Base-by-base conservation (phyloP, 352 stramenopile genomes). In the Vaucheria bursata region DNA sequence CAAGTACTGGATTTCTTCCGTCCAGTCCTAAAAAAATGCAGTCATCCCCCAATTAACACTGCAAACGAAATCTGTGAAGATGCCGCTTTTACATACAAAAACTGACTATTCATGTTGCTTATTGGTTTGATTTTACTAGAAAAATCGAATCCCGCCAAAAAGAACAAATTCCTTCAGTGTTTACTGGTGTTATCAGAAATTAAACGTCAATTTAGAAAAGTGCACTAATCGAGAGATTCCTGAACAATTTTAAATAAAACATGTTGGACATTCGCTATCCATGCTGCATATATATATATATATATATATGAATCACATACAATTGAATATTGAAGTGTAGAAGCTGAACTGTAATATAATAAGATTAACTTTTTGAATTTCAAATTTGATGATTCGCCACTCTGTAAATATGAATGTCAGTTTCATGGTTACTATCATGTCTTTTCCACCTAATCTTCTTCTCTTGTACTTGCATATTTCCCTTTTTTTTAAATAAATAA, bases 1-100 rank as follows among this genome's bases (percentile, higher is more conserved):
- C 25, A 99, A 85, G 86, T 97, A 98, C 77, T 90, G 85, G 85
- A 99, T 94, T 83, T 99, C 95, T 40, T 89, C 89, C 40, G 87
- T 87, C 77, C 92, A 95, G 84, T 97, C 88, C 6, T 50, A 12
- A 12, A 12, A 12, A 12, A 12, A 50, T 50, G 12, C 12, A 50
- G 12, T 50, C 5, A 12, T 50, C 5, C 5, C 5, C 5, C 12
- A 12, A 12, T 12, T 5, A 5, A 50, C 12, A 50, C 39, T 50
- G 39, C 39, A 50, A n/a, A n/a, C n/a, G n/a, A n/a, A n/a, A n/a
- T n/a, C n/a, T n/a, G n/a, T n/a, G n/a, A n/a, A n/a, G n/a, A n/a
- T n/a, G n/a, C n/a, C n/a, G n/a, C n/a, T n/a, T n/a, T n/a, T n/a
- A n/a, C n/a, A n/a, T n/a, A n/a, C n/a, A n/a, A n/a, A n/a, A n/a